Evolutionary conservation across 176 grass and related monocot genomes (phyloP), one percentile per base, ranked within the genome.

Genomic region (Ensete ventricosum): DNA sequence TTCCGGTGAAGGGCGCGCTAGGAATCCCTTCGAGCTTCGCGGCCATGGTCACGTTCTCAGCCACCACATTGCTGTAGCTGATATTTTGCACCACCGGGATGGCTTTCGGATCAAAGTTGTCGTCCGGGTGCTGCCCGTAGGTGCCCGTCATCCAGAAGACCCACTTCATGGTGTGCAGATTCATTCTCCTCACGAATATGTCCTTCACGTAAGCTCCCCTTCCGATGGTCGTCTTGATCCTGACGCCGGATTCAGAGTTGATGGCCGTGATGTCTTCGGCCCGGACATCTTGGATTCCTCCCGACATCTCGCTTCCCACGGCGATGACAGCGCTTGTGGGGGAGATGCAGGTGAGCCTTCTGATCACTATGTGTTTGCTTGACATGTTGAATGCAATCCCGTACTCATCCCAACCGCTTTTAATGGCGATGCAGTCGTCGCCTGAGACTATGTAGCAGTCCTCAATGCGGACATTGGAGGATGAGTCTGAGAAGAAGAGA

Each of bases 391-490:
- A 93, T 17, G 64, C 65, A 53, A 94, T 91, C 23, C 95, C 95
- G 77, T 99, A 94, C 73, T 99, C 52, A 20, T 94, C 95, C 95
- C 95, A 99, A 11, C 91, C 95, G 19, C 95, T 99, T 82, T 99
- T 99, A 26, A 99, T 77, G 2, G 95, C 86, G 14, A 99, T 58
- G 78, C 95, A 99, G 79, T 99, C 95, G 53, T 99, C 95, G 55
- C 95, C 95, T 11, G 91, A 94, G 0, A 91, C 81, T 59, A 99
- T 89, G 84, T 85, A 91, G 78, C 79, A 87, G 84, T 94, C 91
- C 86, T 91, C 84, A n/a, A 99, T 99, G 71, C 80, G 80, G 17
- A 99, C 91, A 27, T 94, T 62, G 1, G 90, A 85, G 14, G 58
- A 81, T 34, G 95, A 99, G 57, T 99, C 95, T 99, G 82, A 11